These are phyloP conservation scores for Aspergillus sp. DNA, from an alignment of 2,329 filamentous ascomycete species.

Conservation along the genomic window DNA sequence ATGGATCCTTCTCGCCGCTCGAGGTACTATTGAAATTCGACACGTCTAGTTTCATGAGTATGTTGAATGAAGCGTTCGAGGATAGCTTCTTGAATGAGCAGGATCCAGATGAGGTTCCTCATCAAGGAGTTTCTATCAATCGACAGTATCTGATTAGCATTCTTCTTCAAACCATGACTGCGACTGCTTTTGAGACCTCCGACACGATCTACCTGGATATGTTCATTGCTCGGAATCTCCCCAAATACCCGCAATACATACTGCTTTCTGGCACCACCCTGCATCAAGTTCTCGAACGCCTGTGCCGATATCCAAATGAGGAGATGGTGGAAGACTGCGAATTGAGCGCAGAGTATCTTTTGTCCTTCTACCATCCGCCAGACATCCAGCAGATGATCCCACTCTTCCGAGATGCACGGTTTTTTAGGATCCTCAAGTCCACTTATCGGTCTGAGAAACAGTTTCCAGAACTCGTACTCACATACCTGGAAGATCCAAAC, in stretches of 20 bases:
- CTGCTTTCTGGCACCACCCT: slow-evolving; percentile 84
- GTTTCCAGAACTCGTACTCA: slow-evolving; percentile 73
- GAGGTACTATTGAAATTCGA: slow-evolving; percentile 84
- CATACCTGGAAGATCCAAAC: slow-evolving; percentile 81
- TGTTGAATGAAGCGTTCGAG: slow-evolving; percentile 95
- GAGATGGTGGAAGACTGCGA: slow-evolving; percentile 91
- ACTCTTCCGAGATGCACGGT: slow-evolving; percentile 74
- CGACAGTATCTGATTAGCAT: slow-evolving; percentile 92
- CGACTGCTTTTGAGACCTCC: slow-evolving; percentile 66
- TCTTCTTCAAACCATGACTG: slow-evolving; percentile 83
- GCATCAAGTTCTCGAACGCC: slow-evolving; percentile 73
- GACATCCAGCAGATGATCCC: slow-evolving; percentile 75
- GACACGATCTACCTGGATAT: slow-evolving; percentile 97
- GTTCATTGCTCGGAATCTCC: slow-evolving; percentile 93
- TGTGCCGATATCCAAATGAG: slow-evolving; percentile 79
- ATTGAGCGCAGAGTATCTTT: slow-evolving; percentile 90
- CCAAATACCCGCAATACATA: slow-evolving; percentile 95
- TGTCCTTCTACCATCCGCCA: slow-evolving; percentile 90
- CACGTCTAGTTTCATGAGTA: slow-evolving; percentile 87
- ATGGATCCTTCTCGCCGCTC: slow-evolving; percentile 82
- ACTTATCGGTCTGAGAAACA: slow-evolving; percentile 78
- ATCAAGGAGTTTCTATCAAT: slow-evolving; percentile 66
- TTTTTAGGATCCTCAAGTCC: slow-evolving; percentile 88
- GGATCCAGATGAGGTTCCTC: slow-evolving; percentile 61
- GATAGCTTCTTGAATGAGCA: slow-evolving; percentile 86